phyloP scores from a whole-genome alignment of 768 basidiomycete species.

The Naganishia vaughanmartiniae region DNA sequence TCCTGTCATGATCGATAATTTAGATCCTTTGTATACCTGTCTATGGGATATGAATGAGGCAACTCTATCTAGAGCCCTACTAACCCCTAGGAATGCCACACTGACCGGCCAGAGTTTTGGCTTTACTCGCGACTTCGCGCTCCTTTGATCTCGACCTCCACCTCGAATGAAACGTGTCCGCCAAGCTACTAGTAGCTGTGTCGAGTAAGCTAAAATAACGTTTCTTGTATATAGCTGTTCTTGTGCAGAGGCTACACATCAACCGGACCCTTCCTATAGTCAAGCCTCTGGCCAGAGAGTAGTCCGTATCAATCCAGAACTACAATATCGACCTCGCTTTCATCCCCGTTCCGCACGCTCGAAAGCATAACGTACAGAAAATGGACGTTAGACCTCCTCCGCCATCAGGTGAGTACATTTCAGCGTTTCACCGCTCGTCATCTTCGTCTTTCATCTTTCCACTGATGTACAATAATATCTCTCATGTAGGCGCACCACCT shows the following conservation, averaged over 20 bases:
- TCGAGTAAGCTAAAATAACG: neutral
- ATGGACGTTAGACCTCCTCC: slow-evolving; percentile 18
- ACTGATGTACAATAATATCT: neutral
- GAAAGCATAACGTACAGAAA: neutral
- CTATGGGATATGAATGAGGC: too few species aligned
- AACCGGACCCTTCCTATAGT: neutral
- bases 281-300: neutral
- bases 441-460: neutral
- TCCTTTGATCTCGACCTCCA: neutral
- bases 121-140: neutral
- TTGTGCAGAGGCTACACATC: neutral
- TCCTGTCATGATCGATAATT: too few species aligned
- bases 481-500: slow-evolving; percentile 1
- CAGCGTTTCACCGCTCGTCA: neutral
- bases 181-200: neutral
- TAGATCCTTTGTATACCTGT: too few species aligned
- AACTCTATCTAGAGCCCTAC: too few species aligned
- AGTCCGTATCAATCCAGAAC: too few species aligned
- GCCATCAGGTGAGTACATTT: neutral
- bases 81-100: too few species aligned
- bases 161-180: neutral
- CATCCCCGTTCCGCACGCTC: neutral
- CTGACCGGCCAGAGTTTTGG: neutral
- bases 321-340: too few species aligned
- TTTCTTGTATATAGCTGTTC: neutral